phyloP scores from a whole-genome alignment of 768 basidiomycete genomes.

The Mycena venus region DNA sequence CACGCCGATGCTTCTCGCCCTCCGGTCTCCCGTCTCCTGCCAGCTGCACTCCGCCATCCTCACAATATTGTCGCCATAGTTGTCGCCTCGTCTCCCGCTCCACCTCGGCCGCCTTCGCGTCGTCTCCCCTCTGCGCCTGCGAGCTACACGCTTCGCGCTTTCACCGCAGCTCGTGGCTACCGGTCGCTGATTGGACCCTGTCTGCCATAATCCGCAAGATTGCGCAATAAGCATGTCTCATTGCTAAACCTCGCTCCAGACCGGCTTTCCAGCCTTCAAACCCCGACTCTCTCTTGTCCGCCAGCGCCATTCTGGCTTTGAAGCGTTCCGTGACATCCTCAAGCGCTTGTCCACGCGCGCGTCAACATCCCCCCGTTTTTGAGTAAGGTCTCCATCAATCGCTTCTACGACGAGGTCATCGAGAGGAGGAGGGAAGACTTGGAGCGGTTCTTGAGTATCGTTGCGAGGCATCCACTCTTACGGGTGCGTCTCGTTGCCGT shows the following conservation, averaged over 20 bases:
- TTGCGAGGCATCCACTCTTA: constrained; percentile 95
- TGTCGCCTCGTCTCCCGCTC: no score
- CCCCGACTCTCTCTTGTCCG: constrained; percentile 90
- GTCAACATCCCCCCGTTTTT: constrained; percentile 98
- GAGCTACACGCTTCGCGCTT: no score
- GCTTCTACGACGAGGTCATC: constrained; percentile 98
- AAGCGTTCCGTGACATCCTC: no score
- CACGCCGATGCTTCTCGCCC: no score
- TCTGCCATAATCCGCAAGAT: no score
- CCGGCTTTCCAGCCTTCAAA: constrained; percentile 99
- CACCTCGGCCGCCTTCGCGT: no score
- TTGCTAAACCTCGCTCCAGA: constrained; percentile 60
- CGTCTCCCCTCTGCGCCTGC: no score
- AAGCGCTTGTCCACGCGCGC: constrained; percentile 95
- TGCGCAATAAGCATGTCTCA: not conserved
- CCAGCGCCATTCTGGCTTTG: constrained; percentile 92
- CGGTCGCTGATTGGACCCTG: no score
- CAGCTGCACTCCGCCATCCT: no score
- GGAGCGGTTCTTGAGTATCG: constrained; percentile 94
- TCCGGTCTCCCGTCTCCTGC: no score
- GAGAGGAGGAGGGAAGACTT: constrained; percentile 92
- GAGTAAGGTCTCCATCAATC: constrained; percentile 97
- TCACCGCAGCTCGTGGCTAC: no score
- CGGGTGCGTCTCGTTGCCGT: constrained; percentile 71
- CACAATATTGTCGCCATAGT: no score